Evolutionary conservation across 768 basidiomycete species (phyloP).

Genomic region (Amanita molliuscula): DNA sequence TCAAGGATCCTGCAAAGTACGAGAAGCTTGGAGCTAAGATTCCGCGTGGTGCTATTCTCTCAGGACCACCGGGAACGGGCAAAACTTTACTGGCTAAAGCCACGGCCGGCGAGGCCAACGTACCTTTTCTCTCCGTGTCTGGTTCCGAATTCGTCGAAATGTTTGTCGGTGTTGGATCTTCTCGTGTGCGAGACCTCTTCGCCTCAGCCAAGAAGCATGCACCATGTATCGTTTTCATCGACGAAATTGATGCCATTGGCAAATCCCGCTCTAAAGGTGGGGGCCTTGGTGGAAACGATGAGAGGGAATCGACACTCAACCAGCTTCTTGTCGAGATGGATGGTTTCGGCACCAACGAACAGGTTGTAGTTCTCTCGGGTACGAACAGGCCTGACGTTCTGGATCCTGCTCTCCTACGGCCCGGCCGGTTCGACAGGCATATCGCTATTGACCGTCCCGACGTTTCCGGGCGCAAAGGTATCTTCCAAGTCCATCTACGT

Average conservation of each 20-base stretch:
- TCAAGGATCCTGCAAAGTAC: constrained; percentile 92
- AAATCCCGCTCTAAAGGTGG: constrained; percentile 85
- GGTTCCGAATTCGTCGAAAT: constrained; percentile 99
- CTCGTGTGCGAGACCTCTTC: constrained; percentile 94
- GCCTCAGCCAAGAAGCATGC: constrained; percentile 96
- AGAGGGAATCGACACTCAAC: constrained; percentile 94
- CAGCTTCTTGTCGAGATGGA: constrained; percentile 99
- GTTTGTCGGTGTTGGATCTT: constrained; percentile 99
- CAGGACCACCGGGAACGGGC: constrained; percentile 95
- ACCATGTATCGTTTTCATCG: constrained; percentile 97
- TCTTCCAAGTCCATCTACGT: constrained; percentile 85
- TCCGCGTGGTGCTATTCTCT: constrained; percentile 88
- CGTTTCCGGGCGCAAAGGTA: constrained; percentile 86
- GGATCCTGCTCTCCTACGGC: constrained; percentile 90
- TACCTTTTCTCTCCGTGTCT: constrained; percentile 97
- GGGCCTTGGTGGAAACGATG: constrained; percentile 77
- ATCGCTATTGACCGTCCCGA: constrained; percentile 94
- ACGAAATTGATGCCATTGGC: constrained; percentile 99
- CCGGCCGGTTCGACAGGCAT: constrained; percentile 95
- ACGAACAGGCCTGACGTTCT: constrained; percentile 97
- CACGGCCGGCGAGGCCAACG: constrained; percentile 94
- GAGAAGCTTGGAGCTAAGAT: constrained; percentile 98
- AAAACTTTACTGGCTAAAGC: constrained; percentile 98
- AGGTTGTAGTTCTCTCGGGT: constrained; percentile 92
- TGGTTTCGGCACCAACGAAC: constrained; percentile 95